Percentiles rank a stretch among this genome's conserved stretches.
Conservation (phyloP, 83 land plant genomes). For the Picea engelmannii region DNA sequence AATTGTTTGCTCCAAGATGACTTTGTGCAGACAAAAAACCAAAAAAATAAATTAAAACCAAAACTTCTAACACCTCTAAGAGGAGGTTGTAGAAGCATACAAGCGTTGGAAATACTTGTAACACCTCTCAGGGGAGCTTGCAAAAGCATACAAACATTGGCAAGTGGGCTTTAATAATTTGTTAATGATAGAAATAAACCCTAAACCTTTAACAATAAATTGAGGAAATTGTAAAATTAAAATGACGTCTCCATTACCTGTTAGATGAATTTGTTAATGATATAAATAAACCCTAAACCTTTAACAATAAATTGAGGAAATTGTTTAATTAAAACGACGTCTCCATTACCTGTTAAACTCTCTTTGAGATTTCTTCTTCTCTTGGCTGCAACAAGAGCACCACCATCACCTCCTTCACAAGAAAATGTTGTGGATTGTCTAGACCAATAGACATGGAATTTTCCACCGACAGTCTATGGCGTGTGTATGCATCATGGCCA, state of each 20-base stretch:
- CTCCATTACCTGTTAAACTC: background rate
- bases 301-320: too few species aligned
- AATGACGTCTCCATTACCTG: too few species aligned
- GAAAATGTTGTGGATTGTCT: background rate
- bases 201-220: background rate
- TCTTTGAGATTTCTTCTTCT: slow-evolving; percentile 31
- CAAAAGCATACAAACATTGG: background rate
- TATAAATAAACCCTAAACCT: too few species aligned
- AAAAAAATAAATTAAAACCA: background rate
- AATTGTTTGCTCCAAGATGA: too few species aligned
- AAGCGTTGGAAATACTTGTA: too few species aligned
- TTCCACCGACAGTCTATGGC: too few species aligned
- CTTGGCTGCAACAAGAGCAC: slow-evolving; percentile 27
- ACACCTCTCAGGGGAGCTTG: background rate
- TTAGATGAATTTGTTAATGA: too few species aligned
- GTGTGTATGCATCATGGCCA: too few species aligned
- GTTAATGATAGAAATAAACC: background rate
- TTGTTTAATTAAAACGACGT: too few species aligned
- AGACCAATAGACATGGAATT: too few species aligned
- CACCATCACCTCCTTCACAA: slow-evolving; percentile 18
- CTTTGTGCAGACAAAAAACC: background rate
- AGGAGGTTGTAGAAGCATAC: too few species aligned
- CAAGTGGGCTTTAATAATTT: background rate
- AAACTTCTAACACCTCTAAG: too few species aligned
- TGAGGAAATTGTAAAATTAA: background rate